phyloP scores from a whole-genome alignment of 1,284 basidiomycete genomes.

The Boletus subluridellus region DNA sequence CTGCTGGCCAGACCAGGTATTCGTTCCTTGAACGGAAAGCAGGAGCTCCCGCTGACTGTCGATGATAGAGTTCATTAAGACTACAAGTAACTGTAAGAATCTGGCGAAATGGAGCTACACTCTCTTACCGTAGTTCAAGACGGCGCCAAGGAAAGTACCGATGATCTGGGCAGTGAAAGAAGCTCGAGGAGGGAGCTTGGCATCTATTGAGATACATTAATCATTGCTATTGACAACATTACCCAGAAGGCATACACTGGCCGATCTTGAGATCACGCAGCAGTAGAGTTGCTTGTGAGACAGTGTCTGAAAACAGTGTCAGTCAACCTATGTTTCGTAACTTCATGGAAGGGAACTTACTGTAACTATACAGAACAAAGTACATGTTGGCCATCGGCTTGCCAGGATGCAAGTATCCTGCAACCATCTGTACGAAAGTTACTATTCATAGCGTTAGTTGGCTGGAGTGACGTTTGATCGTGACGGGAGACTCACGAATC shows the following conservation, averaged over 20 bases:
- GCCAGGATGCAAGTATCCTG: conserved; percentile 58
- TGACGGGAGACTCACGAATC: conserved; percentile 38
- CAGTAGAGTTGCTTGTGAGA: conserved; percentile 43
- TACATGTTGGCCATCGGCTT: conserved; percentile 59
- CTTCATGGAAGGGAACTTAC: conserved; percentile 17
- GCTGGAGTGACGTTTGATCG: too few species aligned
- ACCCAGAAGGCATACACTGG: conserved; percentile 40
- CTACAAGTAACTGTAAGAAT: conserved; percentile 10
- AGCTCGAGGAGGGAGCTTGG: conserved; percentile 64
- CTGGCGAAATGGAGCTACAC: background rate
- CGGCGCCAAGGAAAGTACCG: conserved; percentile 44
- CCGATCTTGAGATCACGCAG: conserved; percentile 58
- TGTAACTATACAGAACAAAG: conserved; percentile 55
- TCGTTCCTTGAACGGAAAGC: background rate
- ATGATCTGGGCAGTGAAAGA: conserved; percentile 62
- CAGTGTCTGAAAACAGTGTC: conserved; percentile 35
- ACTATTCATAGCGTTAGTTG: conserved; percentile 9
- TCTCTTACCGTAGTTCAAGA: conserved; percentile 51
- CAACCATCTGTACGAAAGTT: conserved; percentile 53
- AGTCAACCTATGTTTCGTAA: background rate
- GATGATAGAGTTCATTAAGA: conserved; percentile 60
- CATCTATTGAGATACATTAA: conserved; percentile 34
- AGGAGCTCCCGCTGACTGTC: conserved; percentile 51
- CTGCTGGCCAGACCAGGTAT: too few species aligned
- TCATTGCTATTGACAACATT: background rate